Conservation (phyloP, 768 basidiomycete genomes). For the Pholiota microspora region DNA sequence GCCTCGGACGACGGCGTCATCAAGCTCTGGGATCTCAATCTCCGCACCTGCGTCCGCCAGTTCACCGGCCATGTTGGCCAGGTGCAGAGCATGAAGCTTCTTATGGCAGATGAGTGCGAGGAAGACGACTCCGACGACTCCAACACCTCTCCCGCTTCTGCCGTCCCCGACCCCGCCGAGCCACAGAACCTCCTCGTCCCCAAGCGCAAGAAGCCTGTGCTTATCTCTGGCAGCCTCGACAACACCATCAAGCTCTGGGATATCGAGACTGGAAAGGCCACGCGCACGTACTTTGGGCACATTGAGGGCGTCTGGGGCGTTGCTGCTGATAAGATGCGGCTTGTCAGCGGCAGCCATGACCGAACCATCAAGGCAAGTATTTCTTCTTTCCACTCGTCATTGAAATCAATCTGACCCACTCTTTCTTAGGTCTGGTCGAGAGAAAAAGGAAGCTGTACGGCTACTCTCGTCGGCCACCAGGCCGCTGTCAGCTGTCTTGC, state of each 20-base stretch:
- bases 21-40: constrained; percentile 89
- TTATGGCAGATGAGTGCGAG: constrained; percentile 61
- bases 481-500: constrained; percentile 91
- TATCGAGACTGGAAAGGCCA: constrained; percentile 76
- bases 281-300: constrained; percentile 90
- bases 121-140: constrained; percentile 27
- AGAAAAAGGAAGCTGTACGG: constrained; percentile 82
- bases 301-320: constrained; percentile 99
- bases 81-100: constrained; percentile 85
- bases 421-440: constrained; percentile 86
- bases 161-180: not conserved
- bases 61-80: constrained; percentile 92
- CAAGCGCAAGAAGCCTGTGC: constrained; percentile 57
- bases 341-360: constrained; percentile 94
- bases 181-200: constrained; percentile 11
- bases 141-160: constrained; percentile 6
- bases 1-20: constrained; percentile 94
- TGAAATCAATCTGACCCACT: constrained; percentile 6
- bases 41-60: constrained; percentile 75
- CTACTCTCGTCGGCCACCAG: constrained; percentile 91
- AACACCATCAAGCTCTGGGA: constrained; percentile 98
- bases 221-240: constrained; percentile 89
- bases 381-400: constrained; percentile 7
- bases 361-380: constrained; percentile 88
- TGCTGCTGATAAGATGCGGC: constrained; percentile 84